Base-by-base conservation (phyloP, 352 stramenopile genomes). In the Phytopythium helicoides region DNA sequence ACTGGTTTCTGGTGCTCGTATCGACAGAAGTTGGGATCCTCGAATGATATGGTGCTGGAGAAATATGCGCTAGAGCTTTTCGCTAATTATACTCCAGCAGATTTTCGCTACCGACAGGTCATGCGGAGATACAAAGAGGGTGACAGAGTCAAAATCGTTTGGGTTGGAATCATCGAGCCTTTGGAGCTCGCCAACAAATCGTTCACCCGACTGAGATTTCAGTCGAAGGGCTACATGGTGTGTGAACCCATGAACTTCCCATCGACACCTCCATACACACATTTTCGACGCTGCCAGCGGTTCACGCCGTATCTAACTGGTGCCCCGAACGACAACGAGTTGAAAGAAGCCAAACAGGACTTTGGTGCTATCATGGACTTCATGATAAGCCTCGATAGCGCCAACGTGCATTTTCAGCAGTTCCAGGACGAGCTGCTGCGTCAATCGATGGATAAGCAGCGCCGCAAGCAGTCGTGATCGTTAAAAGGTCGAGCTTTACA, bases 111-210 rank as follows among this genome's bases (percentile, higher is more conserved):
- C 31, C 59, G 62, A 11, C 64, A 72, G 23, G 60, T 66, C 36
- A 33, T 69, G 37, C 64, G 60, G 25, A 52, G 57, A n/a, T 62
- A 66, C 40, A 39, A 63, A 8, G 71, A 83, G 37, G 49, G 72
- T 56, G 64, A 77, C 31, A 70, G 71, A 16, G 64, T 84, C 16
- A 63, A 83, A 12, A 66, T 87, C 22, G 66, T 81, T 23, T 87
- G 73, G 73, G 68, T 63, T 19, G 68, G 73, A 14, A 64, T 72
- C 52, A 70, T 83, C 56, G 57, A 81, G 8, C 71, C 76, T 2
- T 56, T 81, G 15, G 71, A 82, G 38, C 82, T 87, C 54, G 66
- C 57, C 45, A 64, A 74, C 52, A 73, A 84, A 52, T 68, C 54
- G 1, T 64, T 67, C 46, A 46, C 49, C 12, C 54, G 62, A 56